Conservation (phyloP, 305 asterid species). For the Solanum hybrid region DNA sequence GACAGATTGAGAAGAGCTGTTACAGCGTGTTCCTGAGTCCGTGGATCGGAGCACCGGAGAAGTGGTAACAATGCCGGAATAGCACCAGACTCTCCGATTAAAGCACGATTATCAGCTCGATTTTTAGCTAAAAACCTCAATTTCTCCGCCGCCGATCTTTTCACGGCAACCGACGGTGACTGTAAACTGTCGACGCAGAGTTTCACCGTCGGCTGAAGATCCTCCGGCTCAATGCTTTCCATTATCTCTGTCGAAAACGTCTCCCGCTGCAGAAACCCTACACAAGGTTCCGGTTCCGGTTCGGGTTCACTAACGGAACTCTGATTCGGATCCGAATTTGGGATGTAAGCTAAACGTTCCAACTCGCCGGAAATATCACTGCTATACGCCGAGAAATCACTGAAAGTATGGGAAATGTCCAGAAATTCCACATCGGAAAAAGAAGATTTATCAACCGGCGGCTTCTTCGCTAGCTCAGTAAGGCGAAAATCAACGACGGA, state of each 20-base stretch:
- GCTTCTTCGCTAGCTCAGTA: constrained; percentile 41
- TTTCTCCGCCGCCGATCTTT: constrained; percentile 87
- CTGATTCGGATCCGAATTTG: constrained; percentile 20
- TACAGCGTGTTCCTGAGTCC: constrained; percentile 81
- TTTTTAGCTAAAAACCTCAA: constrained; percentile 67
- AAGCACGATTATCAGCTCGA: constrained; percentile 80
- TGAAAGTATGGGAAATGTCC: constrained; percentile 46
- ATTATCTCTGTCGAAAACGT: constrained; percentile 79
- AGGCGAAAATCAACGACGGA: constrained; percentile 49
- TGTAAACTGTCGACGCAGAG: constrained; percentile 66
- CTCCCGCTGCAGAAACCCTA: neutral
- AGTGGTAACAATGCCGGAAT: constrained; percentile 70
- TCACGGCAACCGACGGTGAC: constrained; percentile 57
- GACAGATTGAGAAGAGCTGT: constrained; percentile 80
- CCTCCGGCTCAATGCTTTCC: constrained; percentile 87
- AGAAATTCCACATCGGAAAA: constrained; percentile 33
- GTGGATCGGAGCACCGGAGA: constrained; percentile 61
- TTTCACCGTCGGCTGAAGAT: constrained; percentile 82
- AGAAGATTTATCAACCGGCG: constrained; percentile 22
- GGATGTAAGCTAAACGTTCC: constrained; percentile 58
- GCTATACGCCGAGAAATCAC: constrained; percentile 55
- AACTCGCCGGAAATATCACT: constrained; percentile 87
- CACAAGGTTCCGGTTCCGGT: constrained; percentile 39
- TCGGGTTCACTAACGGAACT: constrained; percentile 16
- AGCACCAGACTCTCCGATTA: constrained; percentile 89